These are phyloP conservation scores for Aspergillus brasiliensis DNA, from an alignment of 2,329 filamentous ascomycete genomes.

Conservation along the genomic window DNA sequence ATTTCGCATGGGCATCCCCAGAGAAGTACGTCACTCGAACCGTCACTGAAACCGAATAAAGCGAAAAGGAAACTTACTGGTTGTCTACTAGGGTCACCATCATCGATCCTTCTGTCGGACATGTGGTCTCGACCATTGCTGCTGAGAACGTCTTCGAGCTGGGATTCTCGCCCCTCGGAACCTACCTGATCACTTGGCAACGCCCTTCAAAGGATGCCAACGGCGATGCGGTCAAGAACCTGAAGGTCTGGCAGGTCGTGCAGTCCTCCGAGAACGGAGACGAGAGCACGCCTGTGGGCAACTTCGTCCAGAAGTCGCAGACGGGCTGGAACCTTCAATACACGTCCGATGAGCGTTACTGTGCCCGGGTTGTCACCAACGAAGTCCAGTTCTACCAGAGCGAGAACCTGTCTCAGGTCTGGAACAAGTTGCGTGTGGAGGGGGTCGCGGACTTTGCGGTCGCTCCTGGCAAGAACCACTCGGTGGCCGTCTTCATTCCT, in stretches of 20 bases:
- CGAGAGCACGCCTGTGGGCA: constrained; percentile 72
- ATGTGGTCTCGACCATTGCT: constrained; percentile 72
- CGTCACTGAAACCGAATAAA: background rate
- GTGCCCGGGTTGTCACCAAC: constrained; percentile 91
- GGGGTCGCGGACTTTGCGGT: constrained; percentile 87
- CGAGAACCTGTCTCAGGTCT: constrained; percentile 78
- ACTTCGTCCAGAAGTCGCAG: constrained; percentile 94
- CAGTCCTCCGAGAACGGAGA: constrained; percentile 62
- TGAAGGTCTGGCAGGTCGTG: constrained; percentile 91
- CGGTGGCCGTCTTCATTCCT: constrained; percentile 91
- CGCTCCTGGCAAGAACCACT: constrained; percentile 84
- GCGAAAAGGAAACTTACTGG: constrained; percentile 13
- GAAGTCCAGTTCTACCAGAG: constrained; percentile 97
- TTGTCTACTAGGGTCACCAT: constrained; percentile 68
- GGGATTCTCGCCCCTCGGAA: constrained; percentile 88
- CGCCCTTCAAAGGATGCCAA: constrained; percentile 88
- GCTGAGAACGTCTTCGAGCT: constrained; percentile 89
- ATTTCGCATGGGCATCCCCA: constrained; percentile 90
- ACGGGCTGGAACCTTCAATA: constrained; percentile 98
- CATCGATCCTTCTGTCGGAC: constrained; percentile 76
- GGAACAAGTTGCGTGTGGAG: constrained; percentile 94
- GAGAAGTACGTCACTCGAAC: constrained; percentile 58
- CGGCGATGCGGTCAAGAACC: constrained; percentile 90
- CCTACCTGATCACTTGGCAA: constrained; percentile 96
- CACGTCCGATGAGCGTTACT: constrained; percentile 88